These are phyloP conservation scores for Cordyceps javanica DNA, from an alignment of 2,329 filamentous ascomycete species.

Conservation along the genomic window DNA sequence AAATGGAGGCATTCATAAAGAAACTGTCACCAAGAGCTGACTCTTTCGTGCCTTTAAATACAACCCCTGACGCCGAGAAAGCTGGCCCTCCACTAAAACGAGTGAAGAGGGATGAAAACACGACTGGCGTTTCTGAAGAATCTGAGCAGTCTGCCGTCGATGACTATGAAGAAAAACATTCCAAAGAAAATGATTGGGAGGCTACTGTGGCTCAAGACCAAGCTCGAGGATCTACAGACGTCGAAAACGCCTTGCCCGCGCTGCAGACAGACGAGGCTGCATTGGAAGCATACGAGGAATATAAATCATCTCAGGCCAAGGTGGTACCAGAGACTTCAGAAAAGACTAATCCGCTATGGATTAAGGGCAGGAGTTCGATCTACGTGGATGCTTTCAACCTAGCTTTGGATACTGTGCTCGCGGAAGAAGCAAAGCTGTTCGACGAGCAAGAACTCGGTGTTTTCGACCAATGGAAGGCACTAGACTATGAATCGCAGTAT, in stretches of 20 bases:
- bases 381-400: conserved; percentile 98
- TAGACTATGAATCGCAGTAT: conserved; percentile 85
- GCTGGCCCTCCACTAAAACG: conserved; percentile 24
- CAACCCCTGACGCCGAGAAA: neutral
- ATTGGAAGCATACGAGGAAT: conserved; percentile 72
- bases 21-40: conserved; percentile 10
- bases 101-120: conserved; percentile 22
- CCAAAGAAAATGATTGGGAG: conserved; percentile 16
- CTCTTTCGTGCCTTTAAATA: neutral
- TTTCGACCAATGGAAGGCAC: conserved; percentile 66
- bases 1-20: conserved; percentile 13
- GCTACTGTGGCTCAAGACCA: conserved; percentile 1
- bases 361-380: conserved; percentile 75
- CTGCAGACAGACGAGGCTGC: conserved; percentile 63
- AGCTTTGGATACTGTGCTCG: conserved; percentile 79
- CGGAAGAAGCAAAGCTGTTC: conserved; percentile 85
- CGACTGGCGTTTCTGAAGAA: conserved; percentile 19
- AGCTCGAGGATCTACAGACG: conserved; percentile 23
- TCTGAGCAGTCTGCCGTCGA: conserved; percentile 18
- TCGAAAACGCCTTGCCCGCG: conserved; percentile 57
- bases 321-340: conserved; percentile 33
- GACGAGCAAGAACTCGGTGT: conserved; percentile 69
- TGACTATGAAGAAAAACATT: conserved; percentile 19
- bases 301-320: conserved; percentile 48
- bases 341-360: conserved; percentile 48